Base-by-base conservation (phyloP, 805 yeast species). In the Ogataea trehalophila region DNA sequence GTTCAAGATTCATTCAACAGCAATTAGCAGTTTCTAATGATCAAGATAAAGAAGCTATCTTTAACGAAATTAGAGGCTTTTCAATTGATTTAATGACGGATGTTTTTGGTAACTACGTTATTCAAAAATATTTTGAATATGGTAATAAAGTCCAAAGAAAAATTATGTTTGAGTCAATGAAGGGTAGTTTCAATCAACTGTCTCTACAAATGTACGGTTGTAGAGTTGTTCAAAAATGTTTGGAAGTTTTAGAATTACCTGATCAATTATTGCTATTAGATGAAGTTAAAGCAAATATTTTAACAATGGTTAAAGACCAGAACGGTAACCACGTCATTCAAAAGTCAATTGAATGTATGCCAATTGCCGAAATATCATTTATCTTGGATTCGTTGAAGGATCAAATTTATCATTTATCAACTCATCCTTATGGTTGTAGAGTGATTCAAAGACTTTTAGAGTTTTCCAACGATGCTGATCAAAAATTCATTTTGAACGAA, bases 241-340 rank as follows among this genome's bases (percentile, higher is more conserved):
- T 94, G 45, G 97, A 88, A 63, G 81, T 80, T 51, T 74, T 88
- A 38, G 72, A 72, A 3, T 65, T 78, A 9, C 77, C 76, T 1
- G 86, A 87, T 53, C 94, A 87, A 66, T 73, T 83, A 26, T 66
- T 66, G 33, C 74, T 94, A 33, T 80, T 89, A 43, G 71, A 73
- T 23, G 99, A 94, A 67, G 71, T 94, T 51, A 78, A 74, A 44
- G 54, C 55, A 9, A 74, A 76, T 52, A 81, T 85, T 22, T 60
- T 83, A 44, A 75, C 76, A 48, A 78, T 92, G 66, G 87, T 92
- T 50, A 89, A 89, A 62, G 98, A 94, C 66, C 98, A 92, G 70
- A 94, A 94, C 66, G 99, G 98, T 54, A 94, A 94, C 66, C 99
- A 94, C 67, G 99, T 94, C 16, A 86, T 94, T 53, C 99, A 94